These are phyloP conservation scores for Tephrocybe sp. DNA, from an alignment of 768 basidiomycete genomes.

Conservation along the genomic window DNA sequence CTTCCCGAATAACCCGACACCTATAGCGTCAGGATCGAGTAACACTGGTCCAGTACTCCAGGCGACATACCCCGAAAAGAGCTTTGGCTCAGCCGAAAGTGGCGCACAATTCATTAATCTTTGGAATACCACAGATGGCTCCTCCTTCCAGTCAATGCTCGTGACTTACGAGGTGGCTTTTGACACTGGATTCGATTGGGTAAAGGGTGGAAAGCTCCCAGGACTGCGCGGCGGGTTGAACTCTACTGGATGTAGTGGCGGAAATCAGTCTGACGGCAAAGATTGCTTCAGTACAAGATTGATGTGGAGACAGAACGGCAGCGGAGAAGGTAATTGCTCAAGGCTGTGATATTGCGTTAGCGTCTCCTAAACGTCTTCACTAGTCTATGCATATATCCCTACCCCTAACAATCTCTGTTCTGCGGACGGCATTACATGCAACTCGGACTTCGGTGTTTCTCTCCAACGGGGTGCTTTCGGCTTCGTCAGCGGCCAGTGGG, in stretches of 20 bases:
- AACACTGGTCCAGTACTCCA: constrained; percentile 47
- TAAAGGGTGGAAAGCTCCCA: constrained; percentile 75
- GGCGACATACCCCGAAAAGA: constrained; percentile 62
- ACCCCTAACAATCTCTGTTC: constrained; percentile 58
- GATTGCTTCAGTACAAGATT: constrained; percentile 73
- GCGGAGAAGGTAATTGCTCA: constrained; percentile 60
- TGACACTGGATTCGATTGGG: constrained; percentile 62
- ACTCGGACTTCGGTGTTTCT: constrained; percentile 75
- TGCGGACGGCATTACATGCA: constrained; percentile 56
- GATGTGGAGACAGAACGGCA: constrained; percentile 71
- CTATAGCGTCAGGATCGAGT: constrained; percentile 23
- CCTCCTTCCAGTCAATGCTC: constrained; percentile 63
- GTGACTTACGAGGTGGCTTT: constrained; percentile 76
- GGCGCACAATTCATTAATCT: constrained; percentile 67
- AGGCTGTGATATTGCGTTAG: neutral
- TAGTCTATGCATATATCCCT: constrained; percentile 83
- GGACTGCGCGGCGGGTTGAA: constrained; percentile 70
- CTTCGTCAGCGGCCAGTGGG: constrained; percentile 64
- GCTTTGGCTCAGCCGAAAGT: constrained; percentile 57
- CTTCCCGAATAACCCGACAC: constrained; percentile 48
- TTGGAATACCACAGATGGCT: constrained; percentile 61
- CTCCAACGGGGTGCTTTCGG: constrained; percentile 64
- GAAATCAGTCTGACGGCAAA: constrained; percentile 55
- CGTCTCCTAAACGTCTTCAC: neutral
- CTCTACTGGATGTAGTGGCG: constrained; percentile 66